A percentile compares a stretch with the other conserved stretches of the same genome.
phyloP scores from a whole-genome alignment of 1,284 basidiomycete species.

The Tremellales sp. region DNA sequence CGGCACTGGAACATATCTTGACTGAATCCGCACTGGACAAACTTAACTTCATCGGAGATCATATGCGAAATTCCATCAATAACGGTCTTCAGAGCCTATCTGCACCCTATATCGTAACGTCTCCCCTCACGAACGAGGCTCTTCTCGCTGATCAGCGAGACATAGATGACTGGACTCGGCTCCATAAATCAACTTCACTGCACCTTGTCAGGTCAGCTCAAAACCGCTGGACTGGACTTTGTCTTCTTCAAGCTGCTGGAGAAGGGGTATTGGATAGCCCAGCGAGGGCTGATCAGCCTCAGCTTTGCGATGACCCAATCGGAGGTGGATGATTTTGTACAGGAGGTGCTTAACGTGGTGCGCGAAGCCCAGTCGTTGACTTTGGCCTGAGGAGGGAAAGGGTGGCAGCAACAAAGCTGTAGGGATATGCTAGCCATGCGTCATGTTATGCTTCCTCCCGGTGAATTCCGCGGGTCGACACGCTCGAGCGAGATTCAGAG shows the following conservation, averaged over 20 bases:
- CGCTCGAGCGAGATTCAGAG: too few relatives aligned
- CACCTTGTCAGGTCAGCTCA: constrained; percentile 5
- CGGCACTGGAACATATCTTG: constrained; percentile 21
- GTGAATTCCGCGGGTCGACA: too few relatives aligned
- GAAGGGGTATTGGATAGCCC: constrained; percentile 21
- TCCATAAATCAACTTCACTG: constrained; percentile 32
- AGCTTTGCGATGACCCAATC: too few relatives aligned
- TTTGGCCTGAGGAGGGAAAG: too few relatives aligned
- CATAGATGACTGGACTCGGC: constrained; percentile 26
- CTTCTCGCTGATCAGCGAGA: neutral
- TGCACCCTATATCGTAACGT: neutral
- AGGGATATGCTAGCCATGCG: too few relatives aligned
- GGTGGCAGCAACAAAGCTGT: too few relatives aligned
- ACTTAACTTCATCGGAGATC: constrained; percentile 23
- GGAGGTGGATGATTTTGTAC: too few relatives aligned
- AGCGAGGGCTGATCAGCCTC: constrained; percentile 28
- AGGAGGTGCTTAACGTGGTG: too few relatives aligned
- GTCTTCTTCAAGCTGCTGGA: constrained; percentile 22
- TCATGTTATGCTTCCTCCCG: too few relatives aligned
- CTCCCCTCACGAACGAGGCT: too few relatives aligned
- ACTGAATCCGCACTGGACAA: constrained; percentile 15
- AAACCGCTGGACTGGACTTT: constrained; percentile 9
- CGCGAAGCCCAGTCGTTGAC: too few relatives aligned
- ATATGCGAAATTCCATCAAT: constrained; percentile 17
- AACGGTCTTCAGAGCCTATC: constrained; percentile 1